phyloP scores from a whole-genome alignment of 2,329 filamentous ascomycete genomes.

The Ophiostoma ulmi region DNA sequence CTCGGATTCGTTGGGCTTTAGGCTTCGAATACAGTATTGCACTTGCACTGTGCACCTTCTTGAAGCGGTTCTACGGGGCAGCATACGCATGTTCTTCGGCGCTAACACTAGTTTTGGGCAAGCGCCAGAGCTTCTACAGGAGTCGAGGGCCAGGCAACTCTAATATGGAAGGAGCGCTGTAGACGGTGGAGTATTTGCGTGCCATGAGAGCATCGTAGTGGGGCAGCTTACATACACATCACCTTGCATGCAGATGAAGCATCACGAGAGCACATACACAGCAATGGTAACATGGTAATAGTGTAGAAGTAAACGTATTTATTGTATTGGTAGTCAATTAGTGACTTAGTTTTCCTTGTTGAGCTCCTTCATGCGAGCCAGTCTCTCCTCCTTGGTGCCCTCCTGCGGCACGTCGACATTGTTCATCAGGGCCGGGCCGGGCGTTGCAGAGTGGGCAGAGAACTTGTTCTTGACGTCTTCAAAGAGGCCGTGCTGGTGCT shows the following conservation, averaged over 20 bases:
- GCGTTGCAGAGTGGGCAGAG: constrained; percentile 49
- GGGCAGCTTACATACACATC: constrained; percentile 12
- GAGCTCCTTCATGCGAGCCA: constrained; percentile 58
- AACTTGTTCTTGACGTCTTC: constrained; percentile 43
- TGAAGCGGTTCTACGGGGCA: not conserved
- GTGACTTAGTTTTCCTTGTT: constrained; percentile 46
- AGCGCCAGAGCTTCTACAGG: too few relatives aligned
- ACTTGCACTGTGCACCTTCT: not conserved
- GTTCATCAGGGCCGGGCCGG: constrained; percentile 53
- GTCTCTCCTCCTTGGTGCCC: constrained; percentile 64
- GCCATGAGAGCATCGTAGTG: constrained; percentile 8
- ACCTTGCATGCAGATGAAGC: not conserved
- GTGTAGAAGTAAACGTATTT: not conserved
- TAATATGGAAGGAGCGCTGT: not conserved
- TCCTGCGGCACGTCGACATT: constrained; percentile 51
- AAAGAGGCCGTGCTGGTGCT: constrained; percentile 37
- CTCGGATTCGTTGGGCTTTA: constrained; percentile 20
- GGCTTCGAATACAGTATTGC: not conserved
- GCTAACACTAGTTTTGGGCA: not conserved
- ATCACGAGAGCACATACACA: not conserved
- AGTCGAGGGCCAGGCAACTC: too few relatives aligned
- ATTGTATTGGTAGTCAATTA: not conserved
- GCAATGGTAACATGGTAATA: not conserved
- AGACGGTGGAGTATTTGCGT: too few relatives aligned
- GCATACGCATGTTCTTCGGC: not conserved